Evolutionary conservation across 306 rosid genomes (phyloP), one percentile per base, ranked within the genome.

Genomic region (Ziziphus jujuba): DNA sequence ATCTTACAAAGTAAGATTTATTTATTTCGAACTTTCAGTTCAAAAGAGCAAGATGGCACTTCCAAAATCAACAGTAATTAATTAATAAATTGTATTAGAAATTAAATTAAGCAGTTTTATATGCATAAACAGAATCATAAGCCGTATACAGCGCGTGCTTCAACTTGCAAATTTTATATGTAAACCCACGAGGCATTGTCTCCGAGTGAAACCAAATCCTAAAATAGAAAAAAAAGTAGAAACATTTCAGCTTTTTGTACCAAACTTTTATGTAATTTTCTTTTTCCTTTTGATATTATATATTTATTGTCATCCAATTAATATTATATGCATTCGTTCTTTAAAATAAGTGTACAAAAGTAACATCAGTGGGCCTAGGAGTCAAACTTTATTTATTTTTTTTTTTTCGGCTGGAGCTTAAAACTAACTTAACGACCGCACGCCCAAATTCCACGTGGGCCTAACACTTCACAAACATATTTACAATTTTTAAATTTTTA

Each of bases 121-220:
- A 61, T 40, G 19, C 22, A 31, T 24, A 19, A 63, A 50, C 11
- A 23, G 63, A 61, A 63, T 56, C 61, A 76, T 56, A 35, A 35
- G 68, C 73, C 78, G 50, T 69, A 56, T 61, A 15, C 15, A 66
- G 56, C 70, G 61, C 77, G 66, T 61, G 66, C 70, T 56, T 62
- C 74, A 71, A 64, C 55, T 71, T 36, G 61, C 43, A 38, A 71
- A 35, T 47, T 60, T 66, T 66, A 40, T 54, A 55, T 44, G 11
- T n/a, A 17, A 31, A 45, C 60, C 69, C 70, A 72, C 49, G 36
- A 60, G 40, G 55, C 31, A 44, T 31, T 71, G 81, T 72, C 65
- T 72, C 49, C 50, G 5, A 60, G 61, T 60, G 60, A 58, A 63
- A 48, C 60, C 59, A 61, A 72, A 19, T 23, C 43, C 43, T n/a